A percentile compares a stretch with the other conserved stretches of the same genome.
These are phyloP conservation scores for Magnaporthiopsis rhizophila DNA, from an alignment of 2,329 filamentous ascomycete species.

Conservation along the genomic window DNA sequence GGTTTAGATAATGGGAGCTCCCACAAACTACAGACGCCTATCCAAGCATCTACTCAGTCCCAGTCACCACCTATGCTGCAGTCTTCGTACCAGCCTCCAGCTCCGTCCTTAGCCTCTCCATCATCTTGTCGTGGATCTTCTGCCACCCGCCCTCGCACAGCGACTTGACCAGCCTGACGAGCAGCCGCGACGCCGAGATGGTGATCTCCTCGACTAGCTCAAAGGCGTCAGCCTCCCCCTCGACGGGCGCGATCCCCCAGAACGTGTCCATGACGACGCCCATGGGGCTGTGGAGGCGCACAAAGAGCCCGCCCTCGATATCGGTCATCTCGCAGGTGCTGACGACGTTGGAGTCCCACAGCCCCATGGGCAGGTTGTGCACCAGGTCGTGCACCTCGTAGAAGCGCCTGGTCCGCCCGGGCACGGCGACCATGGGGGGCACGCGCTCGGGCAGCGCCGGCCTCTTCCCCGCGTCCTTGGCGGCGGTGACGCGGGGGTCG, in stretches of 20 bases:
- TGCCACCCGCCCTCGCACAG: conserved; percentile 44
- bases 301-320: conserved; percentile 40
- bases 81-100: conserved; percentile 7
- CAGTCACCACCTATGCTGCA: not conserved
- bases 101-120: conserved; percentile 27
- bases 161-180: conserved; percentile 39
- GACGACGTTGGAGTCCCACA: conserved; percentile 46
- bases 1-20: no score
- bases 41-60: not conserved
- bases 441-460: conserved; percentile 20
- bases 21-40: no score
- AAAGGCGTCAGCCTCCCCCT: not conserved
- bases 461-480: conserved; percentile 10
- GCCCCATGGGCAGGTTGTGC: conserved; percentile 43
- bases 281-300: conserved; percentile 42
- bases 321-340: conserved; percentile 47
- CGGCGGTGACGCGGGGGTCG: conserved; percentile 8
- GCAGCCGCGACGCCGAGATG: conserved; percentile 41
- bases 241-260: conserved; percentile 32
- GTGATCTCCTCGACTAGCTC: conserved; percentile 39
- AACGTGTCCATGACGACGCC: conserved; percentile 44
- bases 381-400: conserved; percentile 43
- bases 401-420: conserved; percentile 22
- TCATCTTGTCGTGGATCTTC: conserved; percentile 41
- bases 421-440: conserved; percentile 18